Conservation (phyloP, 768 basidiomycete species). For the Tylopilus rubrobrunneus region DNA sequence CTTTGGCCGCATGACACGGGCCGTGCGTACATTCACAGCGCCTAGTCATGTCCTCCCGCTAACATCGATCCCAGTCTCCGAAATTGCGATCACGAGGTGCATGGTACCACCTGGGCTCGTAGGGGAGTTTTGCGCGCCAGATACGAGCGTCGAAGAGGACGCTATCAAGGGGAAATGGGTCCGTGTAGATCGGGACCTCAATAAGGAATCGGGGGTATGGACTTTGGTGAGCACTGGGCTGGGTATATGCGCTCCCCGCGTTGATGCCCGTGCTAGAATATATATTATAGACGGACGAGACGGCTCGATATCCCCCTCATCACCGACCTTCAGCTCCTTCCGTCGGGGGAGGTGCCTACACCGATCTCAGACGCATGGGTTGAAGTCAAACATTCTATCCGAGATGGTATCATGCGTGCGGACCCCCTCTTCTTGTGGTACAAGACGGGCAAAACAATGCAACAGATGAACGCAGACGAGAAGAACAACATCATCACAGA, state of each 20-base stretch:
- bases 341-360: slow-evolving; percentile 49
- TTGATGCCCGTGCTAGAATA: slow-evolving; percentile 35
- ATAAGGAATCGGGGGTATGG: slow-evolving; percentile 55
- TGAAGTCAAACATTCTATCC: slow-evolving; percentile 57
- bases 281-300: slow-evolving; percentile 85
- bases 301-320: slow-evolving; percentile 79
- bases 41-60: background rate
- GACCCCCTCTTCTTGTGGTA: slow-evolving; percentile 78
- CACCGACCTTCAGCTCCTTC: slow-evolving; percentile 64
- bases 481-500: slow-evolving; percentile 75
- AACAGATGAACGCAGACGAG: slow-evolving; percentile 56
- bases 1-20: slow-evolving; percentile 29
- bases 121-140: slow-evolving; percentile 62
- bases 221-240: slow-evolving; percentile 44
- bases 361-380: slow-evolving; percentile 54
- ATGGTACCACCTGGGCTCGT: slow-evolving; percentile 56
- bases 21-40: slow-evolving; percentile 12
- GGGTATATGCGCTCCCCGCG: background rate
- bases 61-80: slow-evolving; percentile 54
- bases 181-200: slow-evolving; percentile 77
- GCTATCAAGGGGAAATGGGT: slow-evolving; percentile 87
- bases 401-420: slow-evolving; percentile 55
- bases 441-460: slow-evolving; percentile 58
- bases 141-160: slow-evolving; percentile 66
- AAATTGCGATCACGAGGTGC: slow-evolving; percentile 71